Conservation (phyloP, 2,329 filamentous ascomycete genomes). For the Chaetomium strumarium region DNA sequence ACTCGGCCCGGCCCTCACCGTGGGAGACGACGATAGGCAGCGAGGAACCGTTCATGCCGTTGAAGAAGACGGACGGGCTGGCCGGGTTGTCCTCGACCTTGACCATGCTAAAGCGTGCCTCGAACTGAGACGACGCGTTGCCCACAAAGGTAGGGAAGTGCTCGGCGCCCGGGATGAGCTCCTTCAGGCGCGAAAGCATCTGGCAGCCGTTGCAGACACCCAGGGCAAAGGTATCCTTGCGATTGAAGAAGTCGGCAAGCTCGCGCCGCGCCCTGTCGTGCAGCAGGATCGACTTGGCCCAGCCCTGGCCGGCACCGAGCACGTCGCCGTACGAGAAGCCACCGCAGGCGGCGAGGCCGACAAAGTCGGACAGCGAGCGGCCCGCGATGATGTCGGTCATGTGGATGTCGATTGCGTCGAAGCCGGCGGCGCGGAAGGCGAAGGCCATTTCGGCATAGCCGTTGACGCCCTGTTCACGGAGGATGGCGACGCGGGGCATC, state of each 20-base stretch:
- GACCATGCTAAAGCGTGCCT: slow-evolving; percentile 79
- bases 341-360: slow-evolving; percentile 87
- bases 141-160: slow-evolving; percentile 82
- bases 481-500: slow-evolving; percentile 74
- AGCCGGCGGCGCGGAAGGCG: slow-evolving; percentile 85
- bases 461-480: slow-evolving; percentile 94
- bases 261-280: slow-evolving; percentile 70
- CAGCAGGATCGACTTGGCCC: slow-evolving; percentile 88
- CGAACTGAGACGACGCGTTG: slow-evolving; percentile 83
- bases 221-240: slow-evolving; percentile 83
- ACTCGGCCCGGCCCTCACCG: slow-evolving; percentile 79
- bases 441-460: slow-evolving; percentile 97
- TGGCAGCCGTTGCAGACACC: slow-evolving; percentile 98
- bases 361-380: slow-evolving; percentile 74
- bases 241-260: slow-evolving; percentile 79
- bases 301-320: slow-evolving; percentile 90
- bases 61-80: slow-evolving; percentile 72
- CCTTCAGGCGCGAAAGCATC: slow-evolving; percentile 78
- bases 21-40: slow-evolving; percentile 86
- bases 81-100: slow-evolving; percentile 57
- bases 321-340: slow-evolving; percentile 90
- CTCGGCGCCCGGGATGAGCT: slow-evolving; percentile 77
- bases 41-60: slow-evolving; percentile 76
- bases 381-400: slow-evolving; percentile 89
- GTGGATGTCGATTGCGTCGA: slow-evolving; percentile 87